phyloP scores from a whole-genome alignment of 352 stramenopile genomes.

The Globisporangium echinulatum region DNA sequence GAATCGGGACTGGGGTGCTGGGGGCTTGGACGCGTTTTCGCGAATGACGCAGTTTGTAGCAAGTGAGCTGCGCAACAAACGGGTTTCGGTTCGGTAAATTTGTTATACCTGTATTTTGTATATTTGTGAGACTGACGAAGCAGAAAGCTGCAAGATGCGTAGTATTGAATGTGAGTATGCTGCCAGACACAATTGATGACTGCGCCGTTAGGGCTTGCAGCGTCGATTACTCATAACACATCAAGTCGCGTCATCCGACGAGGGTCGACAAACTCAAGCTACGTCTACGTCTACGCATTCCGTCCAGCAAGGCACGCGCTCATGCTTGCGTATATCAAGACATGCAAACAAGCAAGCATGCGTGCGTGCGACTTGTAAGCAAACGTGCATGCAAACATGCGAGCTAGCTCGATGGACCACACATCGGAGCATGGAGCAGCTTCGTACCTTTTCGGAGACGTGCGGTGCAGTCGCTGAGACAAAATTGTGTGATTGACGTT shows the following conservation, averaged over 20 bases:
- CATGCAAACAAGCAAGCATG: too few relatives aligned
- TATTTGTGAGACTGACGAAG: neutral
- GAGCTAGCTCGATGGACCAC: too few relatives aligned
- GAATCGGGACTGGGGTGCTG: conserved; percentile 11
- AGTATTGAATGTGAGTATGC: too few relatives aligned
- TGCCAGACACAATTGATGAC: neutral
- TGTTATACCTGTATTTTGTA: neutral
- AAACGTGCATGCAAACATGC: neutral
- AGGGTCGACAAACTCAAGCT: neutral
- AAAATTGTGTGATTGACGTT: neutral
- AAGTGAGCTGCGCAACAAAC: neutral
- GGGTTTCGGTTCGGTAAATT: neutral
- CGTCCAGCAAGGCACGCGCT: too few relatives aligned
- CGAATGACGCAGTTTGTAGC: neutral
- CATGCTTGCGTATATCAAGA: too few relatives aligned
- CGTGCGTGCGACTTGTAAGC: too few relatives aligned
- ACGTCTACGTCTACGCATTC: too few relatives aligned
- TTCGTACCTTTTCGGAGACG: too few relatives aligned
- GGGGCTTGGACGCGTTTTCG: conserved; percentile 16
- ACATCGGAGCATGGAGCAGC: neutral
- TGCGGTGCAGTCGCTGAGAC: neutral
- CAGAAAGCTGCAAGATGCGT: too few relatives aligned
- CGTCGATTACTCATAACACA: neutral
- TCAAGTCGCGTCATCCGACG: neutral
- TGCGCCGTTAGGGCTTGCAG: neutral